A percentile compares a stretch with the other conserved stretches of the same genome.
phyloP scores from a whole-genome alignment of 106 monocot species.

The Dendrobium huoshanense region DNA sequence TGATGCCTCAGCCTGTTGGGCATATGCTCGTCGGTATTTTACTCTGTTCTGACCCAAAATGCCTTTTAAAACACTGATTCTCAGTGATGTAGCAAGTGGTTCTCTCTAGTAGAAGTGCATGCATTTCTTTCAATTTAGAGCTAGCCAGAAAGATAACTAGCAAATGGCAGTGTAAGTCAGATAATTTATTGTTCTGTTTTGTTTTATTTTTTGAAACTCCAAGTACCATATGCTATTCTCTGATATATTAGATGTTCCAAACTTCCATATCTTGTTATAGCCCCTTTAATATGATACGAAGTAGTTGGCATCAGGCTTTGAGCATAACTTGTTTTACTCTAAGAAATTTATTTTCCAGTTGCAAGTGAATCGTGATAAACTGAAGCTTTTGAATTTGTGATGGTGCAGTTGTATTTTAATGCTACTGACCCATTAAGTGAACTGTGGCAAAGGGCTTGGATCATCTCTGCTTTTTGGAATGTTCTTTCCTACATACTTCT shows the following conservation, averaged over 20 bases:
- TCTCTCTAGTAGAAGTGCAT: neutral
- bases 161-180: neutral
- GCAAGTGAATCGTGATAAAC: neutral
- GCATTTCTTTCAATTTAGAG: neutral
- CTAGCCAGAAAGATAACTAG: neutral
- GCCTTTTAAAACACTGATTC: neutral
- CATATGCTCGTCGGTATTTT: too few species aligned
- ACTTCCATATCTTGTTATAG: neutral
- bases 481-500: slow-evolving; percentile 73
- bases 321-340: neutral
- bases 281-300: neutral
- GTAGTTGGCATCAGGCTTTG: neutral
- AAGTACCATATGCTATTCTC: too few species aligned
- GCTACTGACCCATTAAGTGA: slow-evolving; percentile 94
- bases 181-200: too few species aligned
- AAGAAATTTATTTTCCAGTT: neutral
- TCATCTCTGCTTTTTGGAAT: slow-evolving; percentile 96
- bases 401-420: slow-evolving; percentile 88
- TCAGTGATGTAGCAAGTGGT: neutral
- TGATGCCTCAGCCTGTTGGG: too few species aligned
- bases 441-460: slow-evolving; percentile 98
- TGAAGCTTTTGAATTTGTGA: neutral
- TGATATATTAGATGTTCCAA: too few species aligned
- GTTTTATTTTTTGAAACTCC: too few species aligned
- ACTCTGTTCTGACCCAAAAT: too few species aligned